Evolutionary conservation across 208 protist species (phyloP).

Genomic region (Leishmania major): DNA sequence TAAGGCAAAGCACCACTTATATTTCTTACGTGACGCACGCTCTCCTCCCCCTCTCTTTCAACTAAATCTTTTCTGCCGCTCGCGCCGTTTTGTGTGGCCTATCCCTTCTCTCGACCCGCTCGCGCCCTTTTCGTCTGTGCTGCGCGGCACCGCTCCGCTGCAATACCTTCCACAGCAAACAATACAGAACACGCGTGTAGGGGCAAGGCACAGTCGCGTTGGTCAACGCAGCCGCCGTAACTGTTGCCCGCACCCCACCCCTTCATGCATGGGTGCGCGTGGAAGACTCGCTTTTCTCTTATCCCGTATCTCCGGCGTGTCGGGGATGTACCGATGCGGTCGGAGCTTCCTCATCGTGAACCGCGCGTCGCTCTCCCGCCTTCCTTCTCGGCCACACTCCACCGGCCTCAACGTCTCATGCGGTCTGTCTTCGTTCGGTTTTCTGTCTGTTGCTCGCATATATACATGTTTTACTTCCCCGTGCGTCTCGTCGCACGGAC

Average conservation of each 20-base stretch:
- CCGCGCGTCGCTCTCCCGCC: neutral
- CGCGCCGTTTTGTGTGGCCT: too few species aligned
- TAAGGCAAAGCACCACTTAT: too few species aligned
- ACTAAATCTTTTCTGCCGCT: too few species aligned
- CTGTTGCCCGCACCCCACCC: neutral
- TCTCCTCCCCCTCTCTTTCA: too few species aligned
- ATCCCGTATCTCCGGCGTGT: neutral
- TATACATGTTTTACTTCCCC: neutral
- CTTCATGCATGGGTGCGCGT: neutral
- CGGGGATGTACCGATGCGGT: neutral
- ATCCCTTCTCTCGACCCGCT: neutral
- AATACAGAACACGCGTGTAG: neutral
- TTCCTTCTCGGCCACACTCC: neutral
- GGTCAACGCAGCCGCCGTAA: neutral
- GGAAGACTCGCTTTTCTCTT: neutral
- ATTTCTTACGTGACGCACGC: too few species aligned
- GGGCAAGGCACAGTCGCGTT: neutral
- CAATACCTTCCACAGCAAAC: neutral
- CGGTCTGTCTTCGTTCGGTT: neutral
- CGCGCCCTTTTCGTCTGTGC: neutral
- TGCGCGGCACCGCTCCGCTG: neutral
- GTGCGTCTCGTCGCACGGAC: neutral
- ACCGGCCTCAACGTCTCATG: neutral
- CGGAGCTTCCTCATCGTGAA: neutral
- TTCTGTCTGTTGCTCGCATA: neutral